A percentile compares a stretch with the other conserved stretches of the same genome.
phyloP scores from a whole-genome alignment of 2,329 filamentous ascomycete genomes.

The Aureobasidium sp. region DNA sequence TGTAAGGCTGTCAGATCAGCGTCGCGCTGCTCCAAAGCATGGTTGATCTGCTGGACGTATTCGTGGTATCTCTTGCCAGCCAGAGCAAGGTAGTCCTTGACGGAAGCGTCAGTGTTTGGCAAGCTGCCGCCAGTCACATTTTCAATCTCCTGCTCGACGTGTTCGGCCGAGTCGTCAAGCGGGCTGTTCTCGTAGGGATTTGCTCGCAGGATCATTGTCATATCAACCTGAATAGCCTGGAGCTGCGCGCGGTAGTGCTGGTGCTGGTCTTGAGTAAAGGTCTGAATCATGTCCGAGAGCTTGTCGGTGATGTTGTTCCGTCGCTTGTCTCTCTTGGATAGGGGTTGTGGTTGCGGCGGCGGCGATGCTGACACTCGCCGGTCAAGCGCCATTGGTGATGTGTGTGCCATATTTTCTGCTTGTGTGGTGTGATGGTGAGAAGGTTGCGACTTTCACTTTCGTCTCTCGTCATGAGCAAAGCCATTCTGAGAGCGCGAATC shows the following conservation, averaged over 20 bases:
- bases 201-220: constrained; percentile 74
- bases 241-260: constrained; percentile 81
- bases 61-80: constrained; percentile 76
- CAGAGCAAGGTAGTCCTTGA: constrained; percentile 56
- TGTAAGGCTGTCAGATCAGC: constrained; percentile 71
- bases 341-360: constrained; percentile 36
- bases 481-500: background rate
- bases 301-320: constrained; percentile 75
- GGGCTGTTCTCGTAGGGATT: constrained; percentile 66
- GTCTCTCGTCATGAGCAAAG: constrained; percentile 7
- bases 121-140: constrained; percentile 34
- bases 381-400: constrained; percentile 10
- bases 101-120: constrained; percentile 42
- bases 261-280: constrained; percentile 74
- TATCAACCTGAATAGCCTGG: constrained; percentile 84
- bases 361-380: constrained; percentile 13
- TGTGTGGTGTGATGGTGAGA: background rate
- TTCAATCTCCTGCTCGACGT: constrained; percentile 54
- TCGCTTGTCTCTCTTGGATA: constrained; percentile 85
- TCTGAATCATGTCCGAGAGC: constrained; percentile 64
- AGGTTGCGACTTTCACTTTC: background rate
- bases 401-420: constrained; percentile 1
- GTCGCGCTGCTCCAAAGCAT: constrained; percentile 80
- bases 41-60: constrained; percentile 80
- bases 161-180: constrained; percentile 56